A percentile compares a stretch with the other conserved stretches of the same genome.
Conservation (phyloP, 208 protist genomes). For the Trypanosoma rangeli region DNA sequence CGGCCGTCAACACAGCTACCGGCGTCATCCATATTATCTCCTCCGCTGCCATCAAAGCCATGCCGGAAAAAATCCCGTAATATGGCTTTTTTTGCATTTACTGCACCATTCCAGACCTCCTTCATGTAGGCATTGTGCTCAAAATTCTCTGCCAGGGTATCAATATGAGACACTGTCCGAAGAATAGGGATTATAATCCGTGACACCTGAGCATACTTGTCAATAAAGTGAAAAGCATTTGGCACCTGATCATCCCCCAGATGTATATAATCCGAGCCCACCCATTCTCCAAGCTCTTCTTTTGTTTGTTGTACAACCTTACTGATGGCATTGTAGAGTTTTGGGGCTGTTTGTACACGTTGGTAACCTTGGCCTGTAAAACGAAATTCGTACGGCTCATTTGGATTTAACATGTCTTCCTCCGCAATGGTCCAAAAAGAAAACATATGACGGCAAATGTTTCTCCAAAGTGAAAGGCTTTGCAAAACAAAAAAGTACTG, state of each 20-base stretch:
- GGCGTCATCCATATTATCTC: slow-evolving; percentile 97
- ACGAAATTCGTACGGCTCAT: slow-evolving; percentile 85
- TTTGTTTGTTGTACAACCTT: slow-evolving; percentile 88
- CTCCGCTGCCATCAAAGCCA: slow-evolving; percentile 95
- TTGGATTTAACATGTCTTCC: slow-evolving; percentile 89
- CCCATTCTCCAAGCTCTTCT: slow-evolving; percentile 85
- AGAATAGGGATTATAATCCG: slow-evolving; percentile 96
- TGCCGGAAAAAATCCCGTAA: slow-evolving; percentile 96
- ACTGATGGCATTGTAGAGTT: slow-evolving; percentile 84
- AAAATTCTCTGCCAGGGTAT: slow-evolving; percentile 54
- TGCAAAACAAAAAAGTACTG: slow-evolving; percentile 97
- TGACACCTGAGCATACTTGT: slow-evolving; percentile 98
- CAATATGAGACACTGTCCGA: slow-evolving; percentile 78
- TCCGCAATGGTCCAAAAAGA: slow-evolving; percentile 93
- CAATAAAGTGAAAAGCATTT: slow-evolving; percentile 98
- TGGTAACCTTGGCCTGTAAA: slow-evolving; percentile 95
- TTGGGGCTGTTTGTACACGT: slow-evolving; percentile 91
- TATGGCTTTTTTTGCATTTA: slow-evolving; percentile 79
- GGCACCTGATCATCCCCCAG: slow-evolving; percentile 98
- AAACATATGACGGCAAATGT: slow-evolving; percentile 90
- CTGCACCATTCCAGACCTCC: slow-evolving; percentile 67
- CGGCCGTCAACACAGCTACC: slow-evolving; percentile 98
- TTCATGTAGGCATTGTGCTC: slow-evolving; percentile 80
- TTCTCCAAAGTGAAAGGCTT: slow-evolving; percentile 95
- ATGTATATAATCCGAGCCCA: slow-evolving; percentile 94